Percentiles rank a stretch among this genome's conserved stretches.
These are phyloP conservation scores for Zoysia japonica DNA, from an alignment of 176 grass and related monocot genomes.

Conservation along the genomic window DNA sequence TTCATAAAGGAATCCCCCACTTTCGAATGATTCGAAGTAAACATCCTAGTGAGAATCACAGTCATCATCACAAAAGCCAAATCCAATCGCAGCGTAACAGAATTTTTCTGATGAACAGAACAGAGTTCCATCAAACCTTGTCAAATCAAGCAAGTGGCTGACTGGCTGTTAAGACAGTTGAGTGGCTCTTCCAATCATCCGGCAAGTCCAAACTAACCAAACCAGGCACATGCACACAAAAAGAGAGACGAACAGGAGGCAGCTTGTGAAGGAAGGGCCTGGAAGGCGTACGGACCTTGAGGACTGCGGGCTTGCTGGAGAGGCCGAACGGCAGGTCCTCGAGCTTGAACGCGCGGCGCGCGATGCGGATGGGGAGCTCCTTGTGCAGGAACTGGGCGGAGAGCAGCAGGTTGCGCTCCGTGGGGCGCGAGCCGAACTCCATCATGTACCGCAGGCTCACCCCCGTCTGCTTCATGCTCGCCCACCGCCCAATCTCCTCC, in stretches of 20 bases:
- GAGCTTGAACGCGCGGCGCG: constrained; percentile 73
- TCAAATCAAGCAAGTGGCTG: background rate
- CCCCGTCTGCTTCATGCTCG: constrained; percentile 86
- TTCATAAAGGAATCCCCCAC: background rate
- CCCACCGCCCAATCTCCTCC: constrained; percentile 86
- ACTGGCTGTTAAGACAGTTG: too few species aligned
- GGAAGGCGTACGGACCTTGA: constrained; percentile 50
- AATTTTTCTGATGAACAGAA: background rate
- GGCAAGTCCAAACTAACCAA: background rate
- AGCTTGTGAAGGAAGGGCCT: too few species aligned
- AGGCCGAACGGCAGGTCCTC: constrained; percentile 73
- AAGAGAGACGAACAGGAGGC: too few species aligned
- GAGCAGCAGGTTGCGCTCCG: constrained; percentile 64
- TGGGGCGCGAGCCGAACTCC: constrained; percentile 91
- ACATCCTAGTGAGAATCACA: background rate
- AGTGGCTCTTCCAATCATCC: too few species aligned
- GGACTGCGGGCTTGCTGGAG: constrained; percentile 70
- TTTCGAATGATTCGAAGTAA: constrained; percentile 7
- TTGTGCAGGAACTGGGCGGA: constrained; percentile 89
- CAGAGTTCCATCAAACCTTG: background rate
- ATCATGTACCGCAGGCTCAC: constrained; percentile 95
- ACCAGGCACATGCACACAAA: background rate
- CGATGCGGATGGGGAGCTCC: constrained; percentile 86
- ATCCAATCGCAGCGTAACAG: background rate
- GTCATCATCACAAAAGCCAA: background rate